Evolutionary conservation across 169 alveolate species (phyloP).

Genomic region (Blepharisma undulans): DNA sequence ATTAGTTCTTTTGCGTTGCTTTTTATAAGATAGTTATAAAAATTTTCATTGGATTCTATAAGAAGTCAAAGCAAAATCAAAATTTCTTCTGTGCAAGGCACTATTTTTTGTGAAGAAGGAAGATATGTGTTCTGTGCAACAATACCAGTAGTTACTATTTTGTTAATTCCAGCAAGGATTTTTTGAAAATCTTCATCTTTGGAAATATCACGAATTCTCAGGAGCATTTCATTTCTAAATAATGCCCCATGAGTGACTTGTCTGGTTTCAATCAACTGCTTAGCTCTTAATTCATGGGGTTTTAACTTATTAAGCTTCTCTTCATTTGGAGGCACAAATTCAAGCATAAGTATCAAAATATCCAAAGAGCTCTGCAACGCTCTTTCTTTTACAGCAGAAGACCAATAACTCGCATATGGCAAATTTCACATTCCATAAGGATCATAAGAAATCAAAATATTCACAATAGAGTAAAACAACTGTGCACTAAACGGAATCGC

Average conservation of each 20-base stretch:
- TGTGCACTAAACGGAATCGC: background rate
- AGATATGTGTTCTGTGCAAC: conserved; percentile 28
- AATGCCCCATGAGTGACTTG: background rate
- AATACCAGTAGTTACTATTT: background rate
- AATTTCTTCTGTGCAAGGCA: background rate
- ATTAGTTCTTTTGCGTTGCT: background rate
- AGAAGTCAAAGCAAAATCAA: background rate
- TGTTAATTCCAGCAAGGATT: background rate
- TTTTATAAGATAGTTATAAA: background rate
- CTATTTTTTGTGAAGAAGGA: background rate
- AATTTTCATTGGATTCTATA: background rate
- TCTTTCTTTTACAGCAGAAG: background rate
- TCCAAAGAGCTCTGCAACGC: background rate
- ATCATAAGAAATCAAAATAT: background rate
- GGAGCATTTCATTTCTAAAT: background rate
- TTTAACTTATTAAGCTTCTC: background rate
- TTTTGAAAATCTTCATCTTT: background rate
- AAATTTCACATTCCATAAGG: background rate
- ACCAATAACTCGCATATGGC: background rate
- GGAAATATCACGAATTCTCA: background rate
- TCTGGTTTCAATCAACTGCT: background rate
- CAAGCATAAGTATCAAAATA: background rate
- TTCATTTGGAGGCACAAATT: background rate
- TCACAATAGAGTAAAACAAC: conserved; percentile 1
- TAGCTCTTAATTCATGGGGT: background rate